Percentiles rank a stretch among this genome's conserved stretches.
Evolutionary conservation across 106 monocot species (phyloP).

Genomic region (Allium fistulosum): DNA sequence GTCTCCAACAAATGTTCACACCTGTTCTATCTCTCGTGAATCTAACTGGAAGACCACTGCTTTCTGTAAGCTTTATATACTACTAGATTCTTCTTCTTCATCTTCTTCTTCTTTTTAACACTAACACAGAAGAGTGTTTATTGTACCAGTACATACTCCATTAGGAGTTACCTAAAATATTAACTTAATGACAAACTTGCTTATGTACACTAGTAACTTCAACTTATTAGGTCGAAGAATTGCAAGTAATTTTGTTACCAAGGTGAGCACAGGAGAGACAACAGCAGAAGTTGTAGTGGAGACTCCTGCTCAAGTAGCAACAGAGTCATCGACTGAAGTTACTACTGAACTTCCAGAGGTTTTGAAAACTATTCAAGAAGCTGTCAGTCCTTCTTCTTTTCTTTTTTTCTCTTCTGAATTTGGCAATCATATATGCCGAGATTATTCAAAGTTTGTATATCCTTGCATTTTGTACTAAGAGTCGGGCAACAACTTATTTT

Average conservation of each 20-base stretch:
- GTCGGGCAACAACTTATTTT: too few species aligned
- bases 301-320: constrained; percentile 27
- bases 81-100: background rate
- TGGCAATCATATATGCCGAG: background rate
- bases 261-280: constrained; percentile 44
- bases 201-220: background rate
- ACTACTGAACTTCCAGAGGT: constrained; percentile 30
- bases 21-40: background rate
- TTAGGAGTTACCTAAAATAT: too few species aligned
- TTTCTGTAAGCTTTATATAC: background rate
- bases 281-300: constrained; percentile 24
- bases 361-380: constrained; percentile 33
- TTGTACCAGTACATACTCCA: background rate
- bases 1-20: background rate
- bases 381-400: constrained; percentile 10
- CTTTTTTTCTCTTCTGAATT: background rate
- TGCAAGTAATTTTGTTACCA: constrained; percentile 30
- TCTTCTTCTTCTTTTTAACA: background rate
- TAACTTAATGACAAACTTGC: background rate
- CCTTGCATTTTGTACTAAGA: too few species aligned
- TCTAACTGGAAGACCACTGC: background rate
- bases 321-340: constrained; percentile 13
- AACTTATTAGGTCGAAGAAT: constrained; percentile 6
- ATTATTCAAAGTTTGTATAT: too few species aligned
- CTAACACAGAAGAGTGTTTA: background rate